Base-by-base conservation (phyloP, 2,329 filamentous ascomycete genomes). In the Metarhizium robertsii region DNA sequence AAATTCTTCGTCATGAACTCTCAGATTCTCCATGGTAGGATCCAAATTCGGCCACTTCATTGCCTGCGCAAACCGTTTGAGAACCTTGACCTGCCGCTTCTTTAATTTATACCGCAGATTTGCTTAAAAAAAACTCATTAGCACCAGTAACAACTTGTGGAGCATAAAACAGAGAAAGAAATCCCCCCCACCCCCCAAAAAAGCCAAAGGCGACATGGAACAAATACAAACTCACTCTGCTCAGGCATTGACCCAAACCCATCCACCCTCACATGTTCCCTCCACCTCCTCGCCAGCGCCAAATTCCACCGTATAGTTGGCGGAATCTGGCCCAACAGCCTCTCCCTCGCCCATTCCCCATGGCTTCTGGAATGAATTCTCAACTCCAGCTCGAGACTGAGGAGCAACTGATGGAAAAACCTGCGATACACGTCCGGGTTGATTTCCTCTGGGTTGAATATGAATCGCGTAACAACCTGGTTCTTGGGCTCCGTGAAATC, bases 41-140 rank as follows among this genome's bases (percentile, higher is more conserved):
- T 74, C 73, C 57, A 89, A 78, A 61, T 90, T 90, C 1, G 87
- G 87, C 87, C 87, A 91, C 68, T 88, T 90, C 74, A 91, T 83
- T 64, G 80, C 81, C 64, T 81, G 77, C 11, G 86, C 85, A 65
- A 91, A 90, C 40, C 79, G 78, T 60, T 80, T 79, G 47, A 91
- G 72, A 65, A 85, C 83, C 65, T 85, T 85, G 58, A 85, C 81
- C 67, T 90, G 87, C 25, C 80, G 77, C 64, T 79, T 80, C 70
- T 86, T 86, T 54, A 83, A 75, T 64, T 79, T 83, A 59, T 85
- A 81, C 16, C 84, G 80, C 49, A 90, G 79, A 57, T 76, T 79
- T 50, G 88, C 80, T 69, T 62, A 20, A 62, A 20, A 32, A 20
- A 62, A 20, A 32, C 11, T 42, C 42, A 20, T 52, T 36, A 53